A percentile compares a stretch with the other conserved stretches of the same genome.
Conservation (phyloP, 805 yeast genomes). For the Barnettozyma pratensis region DNA sequence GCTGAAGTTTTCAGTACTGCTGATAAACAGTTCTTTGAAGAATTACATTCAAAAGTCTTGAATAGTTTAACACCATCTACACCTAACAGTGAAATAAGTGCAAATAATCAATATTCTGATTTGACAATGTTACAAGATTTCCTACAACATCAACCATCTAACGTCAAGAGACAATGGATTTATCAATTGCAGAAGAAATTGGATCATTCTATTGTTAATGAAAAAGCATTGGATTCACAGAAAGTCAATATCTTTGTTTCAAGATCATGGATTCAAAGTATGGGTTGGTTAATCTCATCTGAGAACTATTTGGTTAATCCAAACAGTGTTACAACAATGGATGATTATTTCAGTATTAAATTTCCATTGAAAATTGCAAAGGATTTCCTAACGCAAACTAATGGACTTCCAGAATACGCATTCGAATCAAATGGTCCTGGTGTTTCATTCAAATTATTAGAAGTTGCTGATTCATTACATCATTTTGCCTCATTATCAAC, state of each 20-base stretch:
- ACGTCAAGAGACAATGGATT: constrained; percentile 19
- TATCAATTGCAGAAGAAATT: constrained; percentile 18
- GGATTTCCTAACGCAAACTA: constrained; percentile 15
- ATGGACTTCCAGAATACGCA: constrained; percentile 20
- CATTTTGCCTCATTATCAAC: constrained; percentile 15
- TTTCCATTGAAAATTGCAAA: constrained; percentile 21
- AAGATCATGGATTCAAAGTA: constrained; percentile 22
- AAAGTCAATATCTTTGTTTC: constrained; percentile 20
- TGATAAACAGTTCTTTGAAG: constrained; percentile 20
- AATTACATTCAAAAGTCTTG: constrained; percentile 17
- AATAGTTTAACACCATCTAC: neutral
- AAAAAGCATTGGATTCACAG: constrained; percentile 18
- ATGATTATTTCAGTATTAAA: constrained; percentile 16
- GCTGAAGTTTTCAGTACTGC: constrained; percentile 21
- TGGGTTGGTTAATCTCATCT: constrained; percentile 22
- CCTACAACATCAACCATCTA: constrained; percentile 13
- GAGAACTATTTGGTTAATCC: constrained; percentile 17
- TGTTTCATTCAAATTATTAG: constrained; percentile 18
- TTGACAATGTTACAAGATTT: constrained; percentile 14
- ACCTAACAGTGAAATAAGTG: constrained; percentile 1
- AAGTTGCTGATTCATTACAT: constrained; percentile 22
- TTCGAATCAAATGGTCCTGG: constrained; percentile 24
- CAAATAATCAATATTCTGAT: constrained; percentile 5
- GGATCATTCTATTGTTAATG: constrained; percentile 9
- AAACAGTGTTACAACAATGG: constrained; percentile 8